Base-by-base conservation (phyloP, 106 monocot species). In the Narthecium ossifragum region DNA sequence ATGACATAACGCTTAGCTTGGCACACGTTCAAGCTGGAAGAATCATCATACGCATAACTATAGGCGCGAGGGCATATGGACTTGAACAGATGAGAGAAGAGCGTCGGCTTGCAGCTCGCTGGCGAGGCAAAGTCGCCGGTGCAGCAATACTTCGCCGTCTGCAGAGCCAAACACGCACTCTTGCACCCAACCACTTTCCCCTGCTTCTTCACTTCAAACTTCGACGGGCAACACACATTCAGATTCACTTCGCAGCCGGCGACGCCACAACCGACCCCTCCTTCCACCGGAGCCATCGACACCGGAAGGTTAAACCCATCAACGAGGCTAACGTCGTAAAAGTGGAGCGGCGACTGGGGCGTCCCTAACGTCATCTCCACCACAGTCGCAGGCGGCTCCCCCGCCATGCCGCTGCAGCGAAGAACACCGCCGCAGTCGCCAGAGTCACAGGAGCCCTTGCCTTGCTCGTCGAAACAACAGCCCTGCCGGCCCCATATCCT, bases 291-390 rank as follows among this genome's bases (percentile, higher is more conserved):
- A 3, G 26, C 6, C 71, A 88, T 75, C 8, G 73, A 37, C 18
- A 84, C 88, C 31, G 79, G 78, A 13, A 75, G 38, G 68, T 88
- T 88, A 76, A 84, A 88, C 3, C 88, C 88, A 31, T 88, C 84
- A 3, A 88, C 88, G 26, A 88, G 55, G 56, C 84, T 84, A 20
- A 84, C 88, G 58, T 88, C 88, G 58, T 88, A 88, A 68, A 57
- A 88, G 50, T 88, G 84, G 26, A 80, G 51, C 1, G 77, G 60
- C 1, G 77, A 80, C 26, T 20, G 49, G 29, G 67, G 4, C 0
- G 80, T 80, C 8, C 88, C 84, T 5, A 88, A 46, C 21, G 88
- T 84, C 80, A 83, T 80, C 60, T 88, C 88, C 3, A 84, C 80
- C 25, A 84, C 58, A 9, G 88, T 80, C 21, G 88, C 83, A 8